These are phyloP conservation scores for Naganishia friedmannii DNA, from an alignment of 768 basidiomycete genomes.

Conservation along the genomic window DNA sequence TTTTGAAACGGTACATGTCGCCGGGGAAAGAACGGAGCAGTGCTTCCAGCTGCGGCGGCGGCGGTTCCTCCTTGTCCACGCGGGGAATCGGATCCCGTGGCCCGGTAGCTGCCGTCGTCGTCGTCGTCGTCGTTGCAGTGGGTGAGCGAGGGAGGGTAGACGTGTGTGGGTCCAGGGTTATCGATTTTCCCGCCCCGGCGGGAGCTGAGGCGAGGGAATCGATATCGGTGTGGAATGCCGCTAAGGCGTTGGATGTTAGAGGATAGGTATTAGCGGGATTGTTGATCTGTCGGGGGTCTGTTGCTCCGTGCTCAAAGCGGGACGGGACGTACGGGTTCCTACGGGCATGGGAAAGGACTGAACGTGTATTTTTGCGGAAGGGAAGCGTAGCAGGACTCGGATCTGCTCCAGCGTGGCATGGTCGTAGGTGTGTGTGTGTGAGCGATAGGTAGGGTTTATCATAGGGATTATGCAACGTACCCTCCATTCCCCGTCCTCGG, in stretches of 20 bases:
- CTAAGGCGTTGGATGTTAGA: background rate
- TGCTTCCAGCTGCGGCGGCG: no score
- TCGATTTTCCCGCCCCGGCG: background rate
- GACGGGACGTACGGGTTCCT: background rate
- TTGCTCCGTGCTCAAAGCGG: no score
- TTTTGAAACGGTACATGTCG: slow-evolving; percentile 13
- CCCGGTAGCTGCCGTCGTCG: no score
- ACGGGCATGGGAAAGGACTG: background rate
- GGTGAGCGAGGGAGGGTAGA: background rate
- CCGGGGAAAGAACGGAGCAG: background rate
- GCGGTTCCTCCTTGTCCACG: background rate
- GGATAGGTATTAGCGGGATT: no score
- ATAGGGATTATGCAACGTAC: background rate
- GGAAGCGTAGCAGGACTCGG: slow-evolving; percentile 1
- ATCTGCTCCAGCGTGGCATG: no score
- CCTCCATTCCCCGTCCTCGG: background rate
- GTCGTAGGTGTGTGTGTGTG: no score
- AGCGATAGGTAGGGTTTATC: no score
- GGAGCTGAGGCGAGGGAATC: background rate
- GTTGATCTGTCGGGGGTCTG: no score
- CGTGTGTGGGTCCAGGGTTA: slow-evolving; percentile 1
- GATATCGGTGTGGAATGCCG: background rate
- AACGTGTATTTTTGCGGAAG: background rate
- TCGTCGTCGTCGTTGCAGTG: no score
- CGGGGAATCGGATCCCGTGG: no score